phyloP scores from a whole-genome alignment of 2,329 filamentous ascomycete species.

The Pseudogymnoascus sp. region DNA sequence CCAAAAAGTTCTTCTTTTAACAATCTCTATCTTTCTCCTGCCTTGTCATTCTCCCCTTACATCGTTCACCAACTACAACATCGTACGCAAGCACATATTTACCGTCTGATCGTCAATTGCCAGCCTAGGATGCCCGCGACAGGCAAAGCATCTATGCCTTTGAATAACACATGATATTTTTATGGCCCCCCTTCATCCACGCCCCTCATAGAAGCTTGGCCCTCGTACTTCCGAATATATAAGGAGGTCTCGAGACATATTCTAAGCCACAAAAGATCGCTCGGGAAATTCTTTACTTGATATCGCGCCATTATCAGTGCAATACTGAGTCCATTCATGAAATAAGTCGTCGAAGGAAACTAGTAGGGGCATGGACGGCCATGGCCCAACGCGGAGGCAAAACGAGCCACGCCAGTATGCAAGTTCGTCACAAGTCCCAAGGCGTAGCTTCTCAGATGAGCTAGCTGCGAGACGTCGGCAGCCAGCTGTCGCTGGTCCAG shows the following conservation, averaged over 20 bases:
- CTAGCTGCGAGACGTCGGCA: neutral
- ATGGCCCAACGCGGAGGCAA: conserved; percentile 6
- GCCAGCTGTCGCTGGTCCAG: neutral
- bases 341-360: neutral
- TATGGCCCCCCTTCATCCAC: neutral
- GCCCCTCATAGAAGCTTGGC: neutral
- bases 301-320: neutral
- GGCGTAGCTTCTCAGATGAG: neutral
- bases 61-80: neutral
- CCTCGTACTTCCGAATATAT: neutral
- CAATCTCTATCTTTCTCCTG: neutral
- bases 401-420: conserved; percentile 1
- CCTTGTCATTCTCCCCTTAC: neutral
- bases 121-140: neutral
- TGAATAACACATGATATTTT: conserved; percentile 6
- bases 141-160: neutral
- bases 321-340: neutral
- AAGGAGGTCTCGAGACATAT: neutral
- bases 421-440: neutral
- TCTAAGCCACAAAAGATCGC: neutral
- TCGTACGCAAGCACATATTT: neutral
- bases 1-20: neutral
- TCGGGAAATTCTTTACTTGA: neutral
- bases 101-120: neutral
- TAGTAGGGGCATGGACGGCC: conserved; percentile 6